These are phyloP conservation scores for Tremellales sp. DNA, from an alignment of 1,284 basidiomycete species.

Conservation along the genomic window DNA sequence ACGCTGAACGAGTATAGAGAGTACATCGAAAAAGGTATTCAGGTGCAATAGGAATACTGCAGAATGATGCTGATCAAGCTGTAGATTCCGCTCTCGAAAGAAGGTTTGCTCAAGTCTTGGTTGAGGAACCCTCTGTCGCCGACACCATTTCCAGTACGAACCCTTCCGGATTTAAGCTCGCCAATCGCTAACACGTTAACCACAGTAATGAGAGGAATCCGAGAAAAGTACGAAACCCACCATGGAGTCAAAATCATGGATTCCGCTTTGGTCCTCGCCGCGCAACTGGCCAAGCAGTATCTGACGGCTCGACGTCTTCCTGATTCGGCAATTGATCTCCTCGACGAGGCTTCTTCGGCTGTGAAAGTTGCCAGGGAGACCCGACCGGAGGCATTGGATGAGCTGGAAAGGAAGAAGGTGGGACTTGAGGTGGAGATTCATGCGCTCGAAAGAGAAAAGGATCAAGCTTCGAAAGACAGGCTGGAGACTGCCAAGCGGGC, in stretches of 20 bases:
- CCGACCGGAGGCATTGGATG: constrained; percentile 89
- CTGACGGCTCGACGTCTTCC: constrained; percentile 80
- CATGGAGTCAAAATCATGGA: constrained; percentile 91
- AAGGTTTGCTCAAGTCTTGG: constrained; percentile 88
- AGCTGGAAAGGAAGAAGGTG: constrained; percentile 85
- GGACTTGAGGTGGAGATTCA: constrained; percentile 95
- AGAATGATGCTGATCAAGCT: constrained; percentile 49
- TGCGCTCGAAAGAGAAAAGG: constrained; percentile 90
- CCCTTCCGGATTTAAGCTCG: background rate
- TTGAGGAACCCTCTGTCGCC: constrained; percentile 85
- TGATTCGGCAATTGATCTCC: constrained; percentile 86
- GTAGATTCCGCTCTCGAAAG: constrained; percentile 91
- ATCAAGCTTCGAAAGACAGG: constrained; percentile 81
- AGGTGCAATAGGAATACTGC: no score
- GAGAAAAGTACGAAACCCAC: constrained; percentile 70
- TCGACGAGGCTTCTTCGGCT: constrained; percentile 74
- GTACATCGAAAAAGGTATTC: constrained; percentile 84
- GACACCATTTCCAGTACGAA: constrained; percentile 75
- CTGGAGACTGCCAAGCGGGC: constrained; percentile 73
- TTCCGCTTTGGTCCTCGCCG: constrained; percentile 82
- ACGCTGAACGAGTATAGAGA: constrained; percentile 91
- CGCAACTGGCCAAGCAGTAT: constrained; percentile 90
- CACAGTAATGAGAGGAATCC: constrained; percentile 67
- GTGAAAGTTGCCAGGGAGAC: constrained; percentile 94
- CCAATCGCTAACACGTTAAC: constrained; percentile 5